Percentiles rank a stretch among this genome's conserved stretches.
These are phyloP conservation scores for Ophiocordyceps sinensis DNA, from an alignment of 2,329 filamentous ascomycete genomes.

Conservation along the genomic window DNA sequence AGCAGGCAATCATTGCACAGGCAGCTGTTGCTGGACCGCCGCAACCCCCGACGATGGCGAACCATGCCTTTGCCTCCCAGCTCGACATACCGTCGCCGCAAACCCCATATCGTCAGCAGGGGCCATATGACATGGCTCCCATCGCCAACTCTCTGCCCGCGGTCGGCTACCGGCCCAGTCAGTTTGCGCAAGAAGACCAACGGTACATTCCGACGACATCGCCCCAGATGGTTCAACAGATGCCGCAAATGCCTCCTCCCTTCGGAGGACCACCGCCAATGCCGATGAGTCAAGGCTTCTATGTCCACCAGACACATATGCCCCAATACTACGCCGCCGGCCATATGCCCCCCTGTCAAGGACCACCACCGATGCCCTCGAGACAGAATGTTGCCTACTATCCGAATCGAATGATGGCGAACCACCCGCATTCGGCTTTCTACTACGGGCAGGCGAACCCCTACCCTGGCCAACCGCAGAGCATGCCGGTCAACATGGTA, in stretches of 20 bases:
- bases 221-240: constrained; percentile 22
- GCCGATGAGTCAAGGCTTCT: constrained; percentile 29
- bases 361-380: constrained; percentile 17
- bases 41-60: constrained; percentile 6
- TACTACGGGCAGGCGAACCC: constrained; percentile 28
- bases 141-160: constrained; percentile 31
- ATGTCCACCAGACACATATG: constrained; percentile 29
- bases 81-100: constrained; percentile 24
- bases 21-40: not conserved
- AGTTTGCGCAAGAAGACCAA: constrained; percentile 20
- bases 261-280: constrained; percentile 24
- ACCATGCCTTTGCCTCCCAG: constrained; percentile 26
- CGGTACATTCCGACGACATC: constrained; percentile 20
- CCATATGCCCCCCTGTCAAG: constrained; percentile 23
- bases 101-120: constrained; percentile 9
- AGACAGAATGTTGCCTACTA: constrained; percentile 29
- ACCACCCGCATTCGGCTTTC: constrained; percentile 24
- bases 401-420: constrained; percentile 26
- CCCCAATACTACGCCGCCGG: constrained; percentile 27
- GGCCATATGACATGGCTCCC: constrained; percentile 30
- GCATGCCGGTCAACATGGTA: constrained; percentile 18
- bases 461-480: constrained; percentile 18
- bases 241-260: constrained; percentile 23
- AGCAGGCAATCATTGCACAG: constrained; percentile 1
- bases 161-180: constrained; percentile 21